Base-by-base conservation (phyloP, 2,329 filamentous ascomycete genomes). In the Pseudogymnoascus sp. region DNA sequence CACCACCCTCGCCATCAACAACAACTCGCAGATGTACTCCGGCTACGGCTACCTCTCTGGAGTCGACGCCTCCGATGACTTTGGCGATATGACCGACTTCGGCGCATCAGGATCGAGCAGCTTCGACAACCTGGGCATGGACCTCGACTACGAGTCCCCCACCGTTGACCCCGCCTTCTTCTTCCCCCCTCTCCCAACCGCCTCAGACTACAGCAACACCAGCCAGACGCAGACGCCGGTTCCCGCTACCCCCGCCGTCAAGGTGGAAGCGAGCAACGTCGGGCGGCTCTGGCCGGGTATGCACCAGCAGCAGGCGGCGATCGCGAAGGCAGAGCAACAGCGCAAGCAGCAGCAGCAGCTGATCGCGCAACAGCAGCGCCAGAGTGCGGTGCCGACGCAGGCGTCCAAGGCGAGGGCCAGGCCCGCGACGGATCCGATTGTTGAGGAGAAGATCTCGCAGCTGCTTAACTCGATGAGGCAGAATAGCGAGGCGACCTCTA, bases 381-480 rank as follows among this genome's bases (percentile, higher is more conserved):
- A 79, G 69, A 80, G 80, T 68, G 78, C 80, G 10, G 67, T 60
- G 60, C 71, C 61, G 45, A 71, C 72, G 15, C 77, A 82, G 9
- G 88, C 92, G 69, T 86, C 87, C 9, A 80, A 80, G 69, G 78
- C 80, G 12, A 67, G 60, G 61, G 63, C 65, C 74, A 75, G 64
- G 63, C 71, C 61, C 40, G 71, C 72, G 15, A 77, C 82, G 9
- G 88, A 92, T 69, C 87, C 88, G 10, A 82, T 88, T 35, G 87
- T 91, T 6, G 92, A 97, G 75, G 91, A 97, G 77, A 95, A 92
- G 74, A 97, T 97, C 68, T 91, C 90, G 25, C 91, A 94, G 72
- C 84, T 97, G 3, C 82, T 97, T 35, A 92, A 93, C 77, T 91
- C 92, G 61, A 96, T 97, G 87, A 87, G 92, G 68, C 69, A 84